Conservation (phyloP, 768 basidiomycete genomes). For the Tulasnella sp. region DNA sequence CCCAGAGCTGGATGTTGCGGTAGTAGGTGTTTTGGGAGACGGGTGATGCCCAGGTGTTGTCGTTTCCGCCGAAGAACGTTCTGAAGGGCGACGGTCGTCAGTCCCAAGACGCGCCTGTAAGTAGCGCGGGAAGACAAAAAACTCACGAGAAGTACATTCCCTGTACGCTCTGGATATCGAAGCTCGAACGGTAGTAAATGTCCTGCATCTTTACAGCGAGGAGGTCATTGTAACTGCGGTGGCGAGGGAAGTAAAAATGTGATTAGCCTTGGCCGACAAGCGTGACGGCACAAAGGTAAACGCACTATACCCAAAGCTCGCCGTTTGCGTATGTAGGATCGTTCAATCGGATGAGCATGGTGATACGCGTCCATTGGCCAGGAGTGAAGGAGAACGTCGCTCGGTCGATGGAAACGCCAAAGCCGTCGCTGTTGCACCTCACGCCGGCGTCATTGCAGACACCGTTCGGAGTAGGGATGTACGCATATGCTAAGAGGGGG, state of each 20-base stretch:
- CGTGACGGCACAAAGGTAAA: slow-evolving; percentile 27
- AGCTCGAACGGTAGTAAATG: slow-evolving; percentile 59
- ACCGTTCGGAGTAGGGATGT: slow-evolving; percentile 60
- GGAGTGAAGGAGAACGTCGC: slow-evolving; percentile 39
- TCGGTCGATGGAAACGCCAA: slow-evolving; percentile 39
- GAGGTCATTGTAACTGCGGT: slow-evolving; percentile 63
- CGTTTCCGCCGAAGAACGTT: slow-evolving; percentile 79
- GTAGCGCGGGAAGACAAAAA: not conserved
- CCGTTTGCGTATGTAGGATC: slow-evolving; percentile 71
- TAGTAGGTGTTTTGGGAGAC: slow-evolving; percentile 67
- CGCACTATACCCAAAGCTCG: slow-evolving; percentile 64
- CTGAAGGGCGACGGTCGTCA: slow-evolving; percentile 39
- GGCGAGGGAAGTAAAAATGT: not conserved
- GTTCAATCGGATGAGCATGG: slow-evolving; percentile 77
- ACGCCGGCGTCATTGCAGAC: slow-evolving; percentile 56
- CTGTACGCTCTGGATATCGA: slow-evolving; percentile 50
- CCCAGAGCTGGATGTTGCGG: slow-evolving; percentile 69
- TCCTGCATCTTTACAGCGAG: slow-evolving; percentile 57
- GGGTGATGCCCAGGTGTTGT: slow-evolving; percentile 69
- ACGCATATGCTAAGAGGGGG: slow-evolving; percentile 62
- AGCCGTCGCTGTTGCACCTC: slow-evolving; percentile 42
- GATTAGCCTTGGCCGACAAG: not conserved
- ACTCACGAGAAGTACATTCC: slow-evolving; percentile 78
- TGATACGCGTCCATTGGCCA: slow-evolving; percentile 63
- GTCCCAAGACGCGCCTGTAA: not conserved